Conservation (phyloP, 371 early-diverging fungal species). For the Dichotomocladium elegans region DNA sequence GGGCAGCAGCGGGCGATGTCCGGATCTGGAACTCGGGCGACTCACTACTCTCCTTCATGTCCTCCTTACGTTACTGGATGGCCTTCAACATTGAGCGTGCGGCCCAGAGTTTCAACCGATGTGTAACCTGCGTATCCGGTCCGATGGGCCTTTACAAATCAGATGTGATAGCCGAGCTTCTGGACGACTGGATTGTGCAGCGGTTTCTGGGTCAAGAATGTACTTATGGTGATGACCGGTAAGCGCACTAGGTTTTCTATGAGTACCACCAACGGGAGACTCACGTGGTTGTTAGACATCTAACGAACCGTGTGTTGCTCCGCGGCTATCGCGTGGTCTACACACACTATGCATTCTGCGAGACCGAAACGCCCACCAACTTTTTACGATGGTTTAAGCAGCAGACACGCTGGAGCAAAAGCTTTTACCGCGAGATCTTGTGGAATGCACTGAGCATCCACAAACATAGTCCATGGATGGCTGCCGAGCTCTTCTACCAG, state of each 20-base stretch:
- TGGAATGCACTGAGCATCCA: constrained; percentile 55
- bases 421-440: constrained; percentile 62
- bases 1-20: constrained; percentile 65
- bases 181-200: constrained; percentile 60
- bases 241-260: background rate
- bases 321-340: constrained; percentile 55
- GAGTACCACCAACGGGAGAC: background rate
- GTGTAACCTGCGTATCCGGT: constrained; percentile 68
- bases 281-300: constrained; percentile 28
- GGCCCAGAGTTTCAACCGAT: constrained; percentile 58
- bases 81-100: constrained; percentile 70
- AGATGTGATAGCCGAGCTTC: constrained; percentile 44
- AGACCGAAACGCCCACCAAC: constrained; percentile 58
- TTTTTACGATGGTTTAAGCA: constrained; percentile 66
- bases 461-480: constrained; percentile 66
- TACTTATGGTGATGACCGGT: constrained; percentile 68
- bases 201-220: constrained; percentile 58
- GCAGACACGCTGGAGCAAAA: constrained; percentile 69
- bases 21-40: constrained; percentile 58
- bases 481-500: constrained; percentile 60
- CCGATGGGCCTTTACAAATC: constrained; percentile 63
- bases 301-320: constrained; percentile 57
- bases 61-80: constrained; percentile 66
- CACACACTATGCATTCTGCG: constrained; percentile 59
- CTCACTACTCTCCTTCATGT: constrained; percentile 51